Percentiles rank a stretch among this genome's conserved stretches.
Conservation (phyloP, 2,329 filamentous ascomycete species). For the Cercospora brassicicola region DNA sequence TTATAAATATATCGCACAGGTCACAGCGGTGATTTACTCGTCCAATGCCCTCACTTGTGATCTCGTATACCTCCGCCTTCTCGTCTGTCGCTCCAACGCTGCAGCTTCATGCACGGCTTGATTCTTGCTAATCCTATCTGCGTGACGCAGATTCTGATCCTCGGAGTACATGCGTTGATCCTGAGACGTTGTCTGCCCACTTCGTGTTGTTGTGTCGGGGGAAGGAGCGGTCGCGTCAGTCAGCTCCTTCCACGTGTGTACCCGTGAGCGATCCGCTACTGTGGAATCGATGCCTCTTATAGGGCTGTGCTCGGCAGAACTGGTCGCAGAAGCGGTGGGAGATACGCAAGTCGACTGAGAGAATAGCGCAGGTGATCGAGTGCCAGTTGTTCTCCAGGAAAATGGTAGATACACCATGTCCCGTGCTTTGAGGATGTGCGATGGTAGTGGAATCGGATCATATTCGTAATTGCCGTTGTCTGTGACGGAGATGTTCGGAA, state of each 20-base stretch:
- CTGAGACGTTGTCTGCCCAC: not conserved
- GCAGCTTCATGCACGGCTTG: constrained; percentile 29
- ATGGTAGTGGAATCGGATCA: constrained; percentile 18
- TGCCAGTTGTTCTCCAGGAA: not conserved
- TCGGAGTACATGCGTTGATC: constrained; percentile 3
- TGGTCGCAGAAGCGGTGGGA: not conserved
- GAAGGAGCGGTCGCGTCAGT: constrained; percentile 1
- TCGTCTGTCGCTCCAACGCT: constrained; percentile 24
- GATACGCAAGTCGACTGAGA: constrained; percentile 18
- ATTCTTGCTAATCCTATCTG: constrained; percentile 23
- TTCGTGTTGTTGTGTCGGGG: not conserved
- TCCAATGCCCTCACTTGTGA: not conserved
- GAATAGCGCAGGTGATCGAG: constrained; percentile 18
- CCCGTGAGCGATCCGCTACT: not conserved
- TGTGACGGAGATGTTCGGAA: not conserved
- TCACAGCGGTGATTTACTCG: not conserved
- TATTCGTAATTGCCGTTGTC: not conserved
- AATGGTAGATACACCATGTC: constrained; percentile 12
- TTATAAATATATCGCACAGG: not conserved
- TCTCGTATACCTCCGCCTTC: constrained; percentile 13
- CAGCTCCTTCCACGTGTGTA: constrained; percentile 5
- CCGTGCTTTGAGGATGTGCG: constrained; percentile 17
- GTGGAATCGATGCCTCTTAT: not conserved
- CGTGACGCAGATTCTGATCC: constrained; percentile 18
- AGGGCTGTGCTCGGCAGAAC: not conserved